Evolutionary conservation across 768 basidiomycete species (phyloP).

Genomic region (Peribolospora baueri): DNA sequence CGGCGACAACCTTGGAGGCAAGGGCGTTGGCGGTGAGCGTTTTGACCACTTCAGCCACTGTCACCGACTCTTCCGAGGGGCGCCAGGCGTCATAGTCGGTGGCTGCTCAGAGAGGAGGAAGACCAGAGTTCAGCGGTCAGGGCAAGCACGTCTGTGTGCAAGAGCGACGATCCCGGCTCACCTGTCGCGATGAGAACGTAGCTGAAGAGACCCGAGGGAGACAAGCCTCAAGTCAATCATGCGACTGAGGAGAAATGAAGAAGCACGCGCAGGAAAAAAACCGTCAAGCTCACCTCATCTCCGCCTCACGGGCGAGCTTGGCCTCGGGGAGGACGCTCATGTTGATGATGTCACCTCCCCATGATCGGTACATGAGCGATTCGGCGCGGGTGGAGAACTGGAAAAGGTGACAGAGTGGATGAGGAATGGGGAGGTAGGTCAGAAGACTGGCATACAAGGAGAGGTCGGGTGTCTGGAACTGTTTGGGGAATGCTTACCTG

Average conservation of each 20-base stretch:
- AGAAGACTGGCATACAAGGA: too few species aligned
- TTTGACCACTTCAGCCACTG: conserved; percentile 71
- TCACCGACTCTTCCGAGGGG: conserved; percentile 51
- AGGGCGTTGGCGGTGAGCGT: conserved; percentile 66
- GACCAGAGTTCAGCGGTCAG: conserved; percentile 22
- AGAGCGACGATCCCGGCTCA: neutral
- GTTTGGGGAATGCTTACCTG: neutral
- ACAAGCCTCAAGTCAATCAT: neutral
- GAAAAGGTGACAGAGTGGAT: conserved; percentile 19
- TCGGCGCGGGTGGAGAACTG: conserved; percentile 94
- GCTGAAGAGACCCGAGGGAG: neutral
- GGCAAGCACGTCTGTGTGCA: conserved; percentile 52
- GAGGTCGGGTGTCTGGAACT: neutral
- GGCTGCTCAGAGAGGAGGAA: conserved; percentile 5
- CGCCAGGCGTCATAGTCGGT: conserved; percentile 97
- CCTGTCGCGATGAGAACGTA: neutral
- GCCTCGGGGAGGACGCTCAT: conserved; percentile 94
- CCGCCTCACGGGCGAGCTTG: conserved; percentile 88
- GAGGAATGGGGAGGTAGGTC: neutral
- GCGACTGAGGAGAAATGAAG: neutral
- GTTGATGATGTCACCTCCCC: conserved; percentile 85
- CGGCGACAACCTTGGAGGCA: conserved; percentile 40
- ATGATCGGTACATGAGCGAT: conserved; percentile 72
- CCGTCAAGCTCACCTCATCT: conserved; percentile 40
- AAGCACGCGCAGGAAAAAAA: neutral